Conservation (phyloP, 2,329 filamentous ascomycete genomes). For the Thielaviopsis musarum region DNA sequence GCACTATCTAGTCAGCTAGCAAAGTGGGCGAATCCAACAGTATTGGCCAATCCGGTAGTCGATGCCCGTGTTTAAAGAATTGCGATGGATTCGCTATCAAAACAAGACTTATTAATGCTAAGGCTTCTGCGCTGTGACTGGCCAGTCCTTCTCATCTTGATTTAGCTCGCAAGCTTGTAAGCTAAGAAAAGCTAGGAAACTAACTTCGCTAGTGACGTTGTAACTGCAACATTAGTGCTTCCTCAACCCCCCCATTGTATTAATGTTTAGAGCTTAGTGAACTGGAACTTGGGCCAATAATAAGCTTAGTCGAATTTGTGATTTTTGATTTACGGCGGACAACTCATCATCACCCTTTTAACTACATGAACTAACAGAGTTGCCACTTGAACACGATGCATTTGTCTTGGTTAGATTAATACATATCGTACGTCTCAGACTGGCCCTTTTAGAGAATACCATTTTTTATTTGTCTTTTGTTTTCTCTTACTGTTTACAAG, state of each 20-base stretch:
- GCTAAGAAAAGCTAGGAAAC: neutral
- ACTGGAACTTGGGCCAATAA: neutral
- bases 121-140: neutral
- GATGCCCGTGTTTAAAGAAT: too few species aligned
- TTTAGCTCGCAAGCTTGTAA: neutral
- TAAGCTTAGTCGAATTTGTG: neutral
- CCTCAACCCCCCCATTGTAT: neutral
- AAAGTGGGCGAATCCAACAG: too few species aligned
- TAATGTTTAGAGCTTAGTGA: neutral
- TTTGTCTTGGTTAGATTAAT: too few species aligned
- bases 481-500: too few species aligned
- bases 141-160: too few species aligned
- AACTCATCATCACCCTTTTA: neutral
- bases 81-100: too few species aligned
- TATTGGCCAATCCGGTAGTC: too few species aligned
- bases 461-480: too few species aligned
- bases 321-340: neutral
- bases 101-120: too few species aligned
- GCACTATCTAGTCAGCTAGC: neutral
- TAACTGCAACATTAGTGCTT: neutral
- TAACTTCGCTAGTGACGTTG: neutral
- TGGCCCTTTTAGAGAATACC: too few species aligned
- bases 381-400: too few species aligned
- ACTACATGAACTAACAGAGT: neutral
- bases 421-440: too few species aligned